Percentiles rank a stretch among this genome's conserved stretches.
Conservation (phyloP, 345 rosid species). For the Citrus cavaleriei region DNA sequence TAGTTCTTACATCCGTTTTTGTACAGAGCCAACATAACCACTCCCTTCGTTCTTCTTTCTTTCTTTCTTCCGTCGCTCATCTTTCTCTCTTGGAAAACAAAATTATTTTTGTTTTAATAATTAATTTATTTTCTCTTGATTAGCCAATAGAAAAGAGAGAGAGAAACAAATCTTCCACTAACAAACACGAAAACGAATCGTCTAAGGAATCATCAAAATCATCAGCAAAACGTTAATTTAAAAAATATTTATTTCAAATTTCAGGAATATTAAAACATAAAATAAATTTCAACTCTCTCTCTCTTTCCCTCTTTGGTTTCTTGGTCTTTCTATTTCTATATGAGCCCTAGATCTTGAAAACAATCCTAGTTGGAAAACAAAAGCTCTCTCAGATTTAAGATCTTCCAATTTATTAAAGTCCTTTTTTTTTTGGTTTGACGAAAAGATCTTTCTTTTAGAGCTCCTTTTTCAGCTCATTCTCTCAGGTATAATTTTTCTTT, state of each 20-base stretch:
- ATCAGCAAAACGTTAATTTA: background rate
- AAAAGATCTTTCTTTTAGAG: background rate
- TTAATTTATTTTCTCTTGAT: background rate
- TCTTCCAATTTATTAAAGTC: slow-evolving; percentile 3
- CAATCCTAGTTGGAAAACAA: background rate
- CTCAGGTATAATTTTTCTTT: background rate
- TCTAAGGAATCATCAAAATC: slow-evolving; percentile 13
- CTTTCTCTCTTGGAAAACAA: background rate
- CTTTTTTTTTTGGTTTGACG: background rate
- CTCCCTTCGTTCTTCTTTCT: background rate
- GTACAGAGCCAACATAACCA: background rate
- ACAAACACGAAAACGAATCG: slow-evolving; percentile 15
- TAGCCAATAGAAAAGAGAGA: background rate
- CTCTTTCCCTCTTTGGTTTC: background rate
- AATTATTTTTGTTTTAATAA: background rate
- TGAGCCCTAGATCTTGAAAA: slow-evolving; percentile 29
- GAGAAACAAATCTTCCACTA: background rate
- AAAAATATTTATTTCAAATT: background rate
- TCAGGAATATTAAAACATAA: background rate
- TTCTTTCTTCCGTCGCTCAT: too few relatives aligned
- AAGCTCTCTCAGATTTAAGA: slow-evolving; percentile 4
- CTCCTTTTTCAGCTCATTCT: background rate
- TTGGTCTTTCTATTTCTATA: background rate
- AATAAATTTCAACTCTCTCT: background rate
- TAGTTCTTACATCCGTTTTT: background rate